Conservation (phyloP, 140 eudicot species). For the Oenanthe javanica region DNA sequence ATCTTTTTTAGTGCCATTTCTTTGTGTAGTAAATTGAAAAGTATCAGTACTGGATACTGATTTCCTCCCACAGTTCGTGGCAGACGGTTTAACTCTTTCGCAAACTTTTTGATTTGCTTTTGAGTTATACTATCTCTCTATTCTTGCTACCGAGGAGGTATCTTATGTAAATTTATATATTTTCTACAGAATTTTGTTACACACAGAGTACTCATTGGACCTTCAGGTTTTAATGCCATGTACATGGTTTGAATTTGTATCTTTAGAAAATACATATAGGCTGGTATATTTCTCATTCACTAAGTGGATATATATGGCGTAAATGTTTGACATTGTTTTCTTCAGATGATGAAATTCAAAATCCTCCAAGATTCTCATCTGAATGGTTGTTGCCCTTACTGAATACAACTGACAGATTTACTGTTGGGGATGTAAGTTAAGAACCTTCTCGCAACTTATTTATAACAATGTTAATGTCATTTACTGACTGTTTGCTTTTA, state of each 20-base stretch:
- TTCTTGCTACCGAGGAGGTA: neutral
- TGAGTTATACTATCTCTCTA: neutral
- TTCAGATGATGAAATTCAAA: conserved; percentile 23
- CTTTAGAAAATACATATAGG: neutral
- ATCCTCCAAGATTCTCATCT: conserved; percentile 29
- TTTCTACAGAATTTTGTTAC: conserved; percentile 56
- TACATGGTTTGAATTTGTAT: neutral
- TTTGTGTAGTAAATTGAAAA: neutral
- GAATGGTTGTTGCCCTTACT: conserved; percentile 68
- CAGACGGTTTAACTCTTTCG: neutral
- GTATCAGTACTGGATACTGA: neutral
- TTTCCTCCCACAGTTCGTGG: neutral
- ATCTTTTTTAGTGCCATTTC: neutral
- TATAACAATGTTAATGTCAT: neutral
- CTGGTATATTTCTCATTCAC: neutral
- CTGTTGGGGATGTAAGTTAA: conserved; percentile 31
- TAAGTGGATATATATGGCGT: neutral
- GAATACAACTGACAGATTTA: conserved; percentile 40
- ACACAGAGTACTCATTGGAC: conserved; percentile 48
- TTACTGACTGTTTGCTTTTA: neutral
- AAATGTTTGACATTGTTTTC: neutral
- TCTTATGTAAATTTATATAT: neutral
- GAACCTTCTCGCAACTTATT: neutral
- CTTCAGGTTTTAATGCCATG: conserved; percentile 26
- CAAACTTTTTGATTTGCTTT: neutral